Evolutionary conservation across 768 basidiomycete species (phyloP).

Genomic region (Lentinus brumalis): DNA sequence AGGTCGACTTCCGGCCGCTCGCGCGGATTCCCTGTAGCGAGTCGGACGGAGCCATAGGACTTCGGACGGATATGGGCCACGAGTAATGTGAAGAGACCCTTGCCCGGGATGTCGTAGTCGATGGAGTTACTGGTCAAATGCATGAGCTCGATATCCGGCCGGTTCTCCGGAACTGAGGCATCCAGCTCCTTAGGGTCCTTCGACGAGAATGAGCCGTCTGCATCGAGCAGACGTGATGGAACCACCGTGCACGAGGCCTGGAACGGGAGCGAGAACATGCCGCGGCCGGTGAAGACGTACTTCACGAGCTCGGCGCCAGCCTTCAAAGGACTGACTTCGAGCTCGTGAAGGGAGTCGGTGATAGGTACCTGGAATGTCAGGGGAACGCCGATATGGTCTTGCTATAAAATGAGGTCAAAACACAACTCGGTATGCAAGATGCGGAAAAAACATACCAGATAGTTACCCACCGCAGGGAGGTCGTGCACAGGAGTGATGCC

Average conservation of each 20-base stretch:
- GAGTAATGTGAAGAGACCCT: constrained; percentile 24
- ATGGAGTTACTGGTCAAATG: constrained; percentile 18
- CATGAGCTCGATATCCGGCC: constrained; percentile 27
- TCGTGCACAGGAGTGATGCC: constrained; percentile 20
- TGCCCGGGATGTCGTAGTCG: constrained; percentile 9
- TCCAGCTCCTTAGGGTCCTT: constrained; percentile 4
- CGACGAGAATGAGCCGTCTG: neutral
- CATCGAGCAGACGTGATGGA: constrained; percentile 13
- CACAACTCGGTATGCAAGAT: no score
- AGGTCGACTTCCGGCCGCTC: constrained; percentile 34
- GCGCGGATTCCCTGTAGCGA: constrained; percentile 34
- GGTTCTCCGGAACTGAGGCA: constrained; percentile 13
- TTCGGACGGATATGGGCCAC: constrained; percentile 28
- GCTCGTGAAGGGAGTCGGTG: constrained; percentile 15
- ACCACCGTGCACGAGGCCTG: constrained; percentile 10
- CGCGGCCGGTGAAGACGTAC: constrained; percentile 18
- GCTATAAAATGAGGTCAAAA: neutral
- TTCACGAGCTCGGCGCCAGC: constrained; percentile 7
- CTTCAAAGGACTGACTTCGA: constrained; percentile 6
- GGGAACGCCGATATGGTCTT: constrained; percentile 20
- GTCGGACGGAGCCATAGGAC: constrained; percentile 28
- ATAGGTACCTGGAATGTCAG: constrained; percentile 15
- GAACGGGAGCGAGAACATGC: constrained; percentile 14
- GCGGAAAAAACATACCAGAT: constrained; percentile 12
- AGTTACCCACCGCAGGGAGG: constrained; percentile 29